Base-by-base conservation (phyloP, 371 early-diverging fungal species). In the Rhizopus arrhizus region DNA sequence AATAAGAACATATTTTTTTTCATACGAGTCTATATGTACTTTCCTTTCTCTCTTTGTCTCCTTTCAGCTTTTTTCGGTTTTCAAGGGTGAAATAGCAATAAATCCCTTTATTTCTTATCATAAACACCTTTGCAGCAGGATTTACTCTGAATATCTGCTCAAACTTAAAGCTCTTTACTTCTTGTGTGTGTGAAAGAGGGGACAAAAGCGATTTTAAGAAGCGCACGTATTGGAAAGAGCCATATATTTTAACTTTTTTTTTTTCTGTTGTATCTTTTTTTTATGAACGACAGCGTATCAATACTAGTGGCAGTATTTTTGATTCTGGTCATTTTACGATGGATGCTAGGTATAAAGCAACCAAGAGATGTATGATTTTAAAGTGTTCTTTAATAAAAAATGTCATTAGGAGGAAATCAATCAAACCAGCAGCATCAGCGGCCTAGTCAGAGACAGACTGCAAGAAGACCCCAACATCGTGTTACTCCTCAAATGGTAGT, bases 231-330 rank as follows among this genome's bases (percentile, higher is more conserved):
- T 9, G 11, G n/a, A 5, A 43, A 43, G 8, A 43, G n/a, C 11
- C 43, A 43, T 15, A 11, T 43, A 13, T 13, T 36, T 11, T 36
- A 36, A 36, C 6, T 11, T 15, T 43, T 43, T 13, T 43, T 15
- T 43, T 43, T 43, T 43, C 13, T 43, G 7, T n/a, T 11, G 10
- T 48, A 4, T 22, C 12, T 48, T 10, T 48, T 47, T 29, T 29
- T 48, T 48, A 90, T 90, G 89, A 89, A 87, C 69, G 91, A 91
- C 72, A 85, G 89, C 59, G 83, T 89, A 51, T 85, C 87, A 38
- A 87, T 91, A 62, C 69, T 90, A 45, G 83, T 89, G 38, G 89
- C 89, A 29, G 80, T 91, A 31, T 84, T 89, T 60, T 70, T 89
- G 34, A 88, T 91, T 40, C 75, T 91, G 46, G 69, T 90, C 56